Conservation (phyloP, 2,329 filamentous ascomycete genomes). For the Tolypocladium pustulatum region DNA sequence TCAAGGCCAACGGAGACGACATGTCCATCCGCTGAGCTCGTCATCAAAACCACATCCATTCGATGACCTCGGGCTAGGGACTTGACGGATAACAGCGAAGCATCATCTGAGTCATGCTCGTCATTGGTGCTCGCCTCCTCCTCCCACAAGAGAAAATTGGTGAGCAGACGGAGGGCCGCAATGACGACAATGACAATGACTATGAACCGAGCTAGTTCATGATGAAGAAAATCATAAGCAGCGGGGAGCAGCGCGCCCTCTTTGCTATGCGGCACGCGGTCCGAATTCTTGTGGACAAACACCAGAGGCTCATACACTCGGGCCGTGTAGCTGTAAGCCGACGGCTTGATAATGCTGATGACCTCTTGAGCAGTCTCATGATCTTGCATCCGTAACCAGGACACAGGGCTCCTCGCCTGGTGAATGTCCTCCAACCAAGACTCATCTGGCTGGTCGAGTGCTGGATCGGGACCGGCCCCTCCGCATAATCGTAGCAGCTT, state of each 20-base stretch:
- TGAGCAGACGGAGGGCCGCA: slow-evolving; percentile 56
- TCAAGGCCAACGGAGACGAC: slow-evolving; percentile 63
- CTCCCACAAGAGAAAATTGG: slow-evolving; percentile 65
- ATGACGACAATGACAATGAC: slow-evolving; percentile 52
- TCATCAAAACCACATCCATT: slow-evolving; percentile 58
- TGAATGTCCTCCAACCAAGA: slow-evolving; percentile 51
- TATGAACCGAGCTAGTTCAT: slow-evolving; percentile 48
- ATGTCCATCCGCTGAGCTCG: slow-evolving; percentile 51
- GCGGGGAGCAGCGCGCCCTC: slow-evolving; percentile 25
- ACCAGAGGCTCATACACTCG: slow-evolving; percentile 65
- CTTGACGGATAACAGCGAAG: slow-evolving; percentile 45
- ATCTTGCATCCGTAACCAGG: slow-evolving; percentile 69
- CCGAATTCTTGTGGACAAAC: slow-evolving; percentile 58
- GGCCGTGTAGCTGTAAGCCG: slow-evolving; percentile 60
- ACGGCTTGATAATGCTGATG: slow-evolving; percentile 64
- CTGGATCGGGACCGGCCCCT: slow-evolving; percentile 5
- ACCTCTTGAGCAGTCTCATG: slow-evolving; percentile 69
- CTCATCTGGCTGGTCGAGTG: slow-evolving; percentile 19
- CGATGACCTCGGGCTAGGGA: slow-evolving; percentile 53
- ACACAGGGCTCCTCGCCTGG: slow-evolving; percentile 63
- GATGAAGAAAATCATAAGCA: slow-evolving; percentile 55
- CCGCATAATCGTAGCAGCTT: slow-evolving; percentile 14
- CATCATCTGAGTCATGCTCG: slow-evolving; percentile 33
- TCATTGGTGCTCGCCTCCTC: slow-evolving; percentile 37
- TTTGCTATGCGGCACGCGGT: slow-evolving; percentile 45